Evolutionary conservation across 2,329 filamentous ascomycete genomes (phyloP).

Genomic region (Pezicula neosporulosa): DNA sequence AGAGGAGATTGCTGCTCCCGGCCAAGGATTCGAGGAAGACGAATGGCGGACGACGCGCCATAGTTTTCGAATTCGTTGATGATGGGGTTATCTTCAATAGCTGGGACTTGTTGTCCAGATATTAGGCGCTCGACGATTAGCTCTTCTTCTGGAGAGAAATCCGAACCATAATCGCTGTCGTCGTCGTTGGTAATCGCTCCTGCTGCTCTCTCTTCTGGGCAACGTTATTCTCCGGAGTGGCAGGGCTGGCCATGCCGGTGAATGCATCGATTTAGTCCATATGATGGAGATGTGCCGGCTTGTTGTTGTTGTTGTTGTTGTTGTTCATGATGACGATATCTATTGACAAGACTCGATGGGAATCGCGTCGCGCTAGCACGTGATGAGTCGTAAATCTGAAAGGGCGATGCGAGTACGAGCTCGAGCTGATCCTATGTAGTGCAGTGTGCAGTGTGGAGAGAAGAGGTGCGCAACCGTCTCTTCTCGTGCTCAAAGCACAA

Average conservation of each 20-base stretch:
- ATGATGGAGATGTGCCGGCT: background rate
- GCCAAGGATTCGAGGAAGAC: slow-evolving; percentile 37
- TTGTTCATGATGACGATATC: background rate
- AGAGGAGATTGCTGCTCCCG: slow-evolving; percentile 27
- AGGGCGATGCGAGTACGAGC: too few relatives aligned
- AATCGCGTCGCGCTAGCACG: background rate
- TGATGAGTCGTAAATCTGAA: background rate
- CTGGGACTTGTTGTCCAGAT: slow-evolving; percentile 33
- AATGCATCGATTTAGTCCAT: slow-evolving; percentile 10
- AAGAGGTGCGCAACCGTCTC: too few relatives aligned
- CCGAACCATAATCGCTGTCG: slow-evolving; percentile 60
- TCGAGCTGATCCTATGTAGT: too few relatives aligned
- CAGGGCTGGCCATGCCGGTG: slow-evolving; percentile 21
- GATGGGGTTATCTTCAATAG: slow-evolving; percentile 24
- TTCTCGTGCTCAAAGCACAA: too few relatives aligned
- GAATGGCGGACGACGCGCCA: slow-evolving; percentile 27
- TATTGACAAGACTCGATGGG: background rate
- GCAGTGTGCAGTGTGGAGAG: too few relatives aligned
- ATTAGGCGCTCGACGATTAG: slow-evolving; percentile 48
- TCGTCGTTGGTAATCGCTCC: slow-evolving; percentile 4
- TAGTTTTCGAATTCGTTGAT: slow-evolving; percentile 27
- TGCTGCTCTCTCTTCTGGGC: background rate
- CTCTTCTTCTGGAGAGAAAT: slow-evolving; percentile 56
- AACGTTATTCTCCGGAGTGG: background rate
- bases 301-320: background rate